phyloP scores from a whole-genome alignment of 2,329 filamentous ascomycete species.

The Blumeria hordei region DNA sequence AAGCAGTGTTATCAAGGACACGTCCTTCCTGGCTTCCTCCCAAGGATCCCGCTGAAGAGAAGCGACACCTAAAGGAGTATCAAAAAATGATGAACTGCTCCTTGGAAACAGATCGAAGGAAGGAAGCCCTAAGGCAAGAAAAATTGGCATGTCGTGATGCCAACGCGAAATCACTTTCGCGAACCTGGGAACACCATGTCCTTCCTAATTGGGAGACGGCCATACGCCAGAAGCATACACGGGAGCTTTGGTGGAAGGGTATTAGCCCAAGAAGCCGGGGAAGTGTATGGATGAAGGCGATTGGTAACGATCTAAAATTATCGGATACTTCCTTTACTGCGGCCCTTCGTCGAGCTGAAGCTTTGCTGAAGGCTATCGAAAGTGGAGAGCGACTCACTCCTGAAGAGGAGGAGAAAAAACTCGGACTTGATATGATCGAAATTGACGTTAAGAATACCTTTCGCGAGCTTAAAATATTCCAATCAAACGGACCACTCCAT shows the following conservation, averaged over 20 bases:
- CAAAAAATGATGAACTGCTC: constrained; percentile 56
- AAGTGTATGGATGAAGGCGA: constrained; percentile 14
- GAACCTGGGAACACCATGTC: constrained; percentile 53
- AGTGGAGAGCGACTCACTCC: constrained; percentile 12
- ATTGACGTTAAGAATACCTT: constrained; percentile 43
- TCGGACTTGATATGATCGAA: constrained; percentile 39
- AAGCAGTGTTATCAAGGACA: constrained; percentile 58
- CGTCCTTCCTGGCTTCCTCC: constrained; percentile 67
- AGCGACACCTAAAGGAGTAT: constrained; percentile 64
- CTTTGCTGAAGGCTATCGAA: constrained; percentile 24
- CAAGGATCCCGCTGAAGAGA: constrained; percentile 78
- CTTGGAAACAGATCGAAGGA: constrained; percentile 32
- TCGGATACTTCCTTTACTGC: constrained; percentile 43
- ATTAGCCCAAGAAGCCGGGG: constrained; percentile 42
- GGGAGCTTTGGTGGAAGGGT: constrained; percentile 65
- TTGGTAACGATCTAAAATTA: constrained; percentile 15
- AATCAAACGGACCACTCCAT: constrained; percentile 29
- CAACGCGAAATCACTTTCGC: constrained; percentile 27
- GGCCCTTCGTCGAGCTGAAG: constrained; percentile 41
- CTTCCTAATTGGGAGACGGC: constrained; percentile 52
- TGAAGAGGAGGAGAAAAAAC: constrained; percentile 29
- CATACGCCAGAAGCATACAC: constrained; percentile 41
- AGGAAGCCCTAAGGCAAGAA: constrained; percentile 26
- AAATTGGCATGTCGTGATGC: constrained; percentile 29
- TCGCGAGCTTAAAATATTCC: constrained; percentile 48